Evolutionary conservation across 345 rosid genomes (phyloP).

Genomic region (Mercurialis annua): DNA sequence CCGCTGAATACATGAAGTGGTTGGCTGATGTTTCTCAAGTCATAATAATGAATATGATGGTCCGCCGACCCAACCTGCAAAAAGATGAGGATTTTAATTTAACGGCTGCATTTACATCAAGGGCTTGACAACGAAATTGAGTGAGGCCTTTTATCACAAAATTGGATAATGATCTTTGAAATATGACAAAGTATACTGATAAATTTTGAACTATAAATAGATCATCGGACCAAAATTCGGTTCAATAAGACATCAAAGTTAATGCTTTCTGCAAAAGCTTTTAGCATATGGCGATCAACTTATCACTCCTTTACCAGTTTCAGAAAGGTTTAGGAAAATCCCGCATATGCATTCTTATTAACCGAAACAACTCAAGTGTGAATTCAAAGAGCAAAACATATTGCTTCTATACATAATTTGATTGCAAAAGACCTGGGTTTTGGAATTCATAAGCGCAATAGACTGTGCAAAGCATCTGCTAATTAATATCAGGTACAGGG

Average conservation of each 20-base stretch:
- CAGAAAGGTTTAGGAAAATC: not conserved
- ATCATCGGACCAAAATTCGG: not conserved
- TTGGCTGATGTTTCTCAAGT: conserved; percentile 76
- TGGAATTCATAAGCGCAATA: not conserved
- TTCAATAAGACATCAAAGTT: not conserved
- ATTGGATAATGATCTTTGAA: not conserved
- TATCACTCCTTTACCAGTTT: not conserved
- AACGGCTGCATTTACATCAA: not conserved
- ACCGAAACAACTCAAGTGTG: not conserved
- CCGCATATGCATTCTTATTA: not conserved
- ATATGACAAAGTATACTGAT: not conserved
- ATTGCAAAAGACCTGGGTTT: not conserved
- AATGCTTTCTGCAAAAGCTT: not conserved
- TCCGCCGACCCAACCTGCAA: conserved; percentile 97
- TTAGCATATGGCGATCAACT: not conserved
- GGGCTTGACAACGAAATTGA: not conserved
- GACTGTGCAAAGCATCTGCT: not conserved
- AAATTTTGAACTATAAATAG: not conserved
- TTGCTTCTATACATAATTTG: not conserved
- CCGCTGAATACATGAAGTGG: conserved; percentile 92
- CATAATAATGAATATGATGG: conserved; percentile 88
- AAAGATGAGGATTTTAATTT: not conserved
- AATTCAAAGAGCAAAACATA: not conserved
- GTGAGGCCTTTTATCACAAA: not conserved
- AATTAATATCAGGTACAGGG: conserved; percentile 2